Percentiles rank a stretch among this genome's conserved stretches.
Evolutionary conservation across 169 alveolate species (phyloP).

Genomic region (Plasmodium inui): DNA sequence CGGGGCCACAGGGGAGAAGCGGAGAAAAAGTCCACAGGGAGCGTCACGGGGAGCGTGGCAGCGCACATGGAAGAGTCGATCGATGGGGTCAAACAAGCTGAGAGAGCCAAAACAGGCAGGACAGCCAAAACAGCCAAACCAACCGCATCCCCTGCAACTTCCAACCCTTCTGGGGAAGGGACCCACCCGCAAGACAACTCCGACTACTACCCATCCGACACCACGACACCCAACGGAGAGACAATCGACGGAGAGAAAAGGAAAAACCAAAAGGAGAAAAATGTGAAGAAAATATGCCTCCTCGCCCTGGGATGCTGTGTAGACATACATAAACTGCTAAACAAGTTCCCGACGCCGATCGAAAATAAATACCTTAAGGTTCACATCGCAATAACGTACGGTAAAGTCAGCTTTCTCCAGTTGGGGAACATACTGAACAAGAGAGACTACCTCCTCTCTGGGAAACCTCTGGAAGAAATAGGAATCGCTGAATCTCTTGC

Average conservation of each 20-base stretch:
- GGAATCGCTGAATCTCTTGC: slow-evolving; percentile 86
- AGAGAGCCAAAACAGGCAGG: too few species aligned
- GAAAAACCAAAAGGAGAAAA: not conserved
- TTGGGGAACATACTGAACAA: slow-evolving; percentile 87
- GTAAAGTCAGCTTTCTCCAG: slow-evolving; percentile 82
- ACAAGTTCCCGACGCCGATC: slow-evolving; percentile 86
- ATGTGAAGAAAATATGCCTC: slow-evolving; percentile 66
- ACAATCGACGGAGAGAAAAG: not conserved
- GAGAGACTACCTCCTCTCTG: slow-evolving; percentile 85
- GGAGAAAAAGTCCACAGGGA: not conserved
- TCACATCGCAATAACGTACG: slow-evolving; percentile 88
- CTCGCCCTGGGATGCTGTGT: slow-evolving; percentile 85
- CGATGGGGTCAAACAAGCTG: too few species aligned
- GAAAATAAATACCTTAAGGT: slow-evolving; percentile 80
- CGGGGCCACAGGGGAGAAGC: not conserved
- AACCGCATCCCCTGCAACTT: not conserved
- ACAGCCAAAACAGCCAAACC: too few species aligned
- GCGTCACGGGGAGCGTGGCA: not conserved
- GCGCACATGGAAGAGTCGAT: not conserved
- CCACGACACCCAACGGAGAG: not conserved
- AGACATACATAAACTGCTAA: slow-evolving; percentile 85
- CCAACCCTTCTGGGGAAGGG: too few species aligned
- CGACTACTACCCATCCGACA: not conserved
- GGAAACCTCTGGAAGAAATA: slow-evolving; percentile 86
- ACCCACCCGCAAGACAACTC: not conserved